Percentiles rank a stretch among this genome's conserved stretches.
These are phyloP conservation scores for Dinochytrium kinnereticum DNA, from an alignment of 371 early-diverging fungal species.

Conservation along the genomic window DNA sequence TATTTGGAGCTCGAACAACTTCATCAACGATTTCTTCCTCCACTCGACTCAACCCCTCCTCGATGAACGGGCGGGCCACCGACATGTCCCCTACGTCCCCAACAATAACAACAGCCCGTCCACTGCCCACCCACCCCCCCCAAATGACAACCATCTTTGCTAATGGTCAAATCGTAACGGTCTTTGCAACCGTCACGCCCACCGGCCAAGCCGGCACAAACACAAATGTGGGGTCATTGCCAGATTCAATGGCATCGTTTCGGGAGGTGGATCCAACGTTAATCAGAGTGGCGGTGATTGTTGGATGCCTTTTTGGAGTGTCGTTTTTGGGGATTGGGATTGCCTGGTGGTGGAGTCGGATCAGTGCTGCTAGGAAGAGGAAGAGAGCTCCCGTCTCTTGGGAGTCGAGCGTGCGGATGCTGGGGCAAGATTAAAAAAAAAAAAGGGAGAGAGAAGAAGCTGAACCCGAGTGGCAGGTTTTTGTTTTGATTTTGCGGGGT, in stretches of 20 bases:
- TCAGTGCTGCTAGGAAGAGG: neutral
- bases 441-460: neutral
- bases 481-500: no score
- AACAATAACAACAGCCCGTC: neutral
- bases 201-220: neutral
- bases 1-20: no score
- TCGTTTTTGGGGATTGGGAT: neutral
- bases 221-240: neutral
- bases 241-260: neutral
- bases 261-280: neutral
- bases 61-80: no score
- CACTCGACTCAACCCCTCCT: no score
- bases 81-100: no score
- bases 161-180: neutral
- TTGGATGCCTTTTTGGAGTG: slow-evolving; percentile 4
- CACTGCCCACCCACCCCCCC: neutral
- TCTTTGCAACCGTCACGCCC: neutral
- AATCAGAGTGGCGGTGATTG: neutral
- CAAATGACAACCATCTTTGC: no score
- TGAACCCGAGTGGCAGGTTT: neutral
- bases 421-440: neutral
- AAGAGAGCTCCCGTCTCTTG: neutral
- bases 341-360: slow-evolving; percentile 9
- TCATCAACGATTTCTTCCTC: no score
- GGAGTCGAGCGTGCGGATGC: neutral